Conservation (phyloP, 768 basidiomycete genomes). For the Megacollybia marginata region DNA sequence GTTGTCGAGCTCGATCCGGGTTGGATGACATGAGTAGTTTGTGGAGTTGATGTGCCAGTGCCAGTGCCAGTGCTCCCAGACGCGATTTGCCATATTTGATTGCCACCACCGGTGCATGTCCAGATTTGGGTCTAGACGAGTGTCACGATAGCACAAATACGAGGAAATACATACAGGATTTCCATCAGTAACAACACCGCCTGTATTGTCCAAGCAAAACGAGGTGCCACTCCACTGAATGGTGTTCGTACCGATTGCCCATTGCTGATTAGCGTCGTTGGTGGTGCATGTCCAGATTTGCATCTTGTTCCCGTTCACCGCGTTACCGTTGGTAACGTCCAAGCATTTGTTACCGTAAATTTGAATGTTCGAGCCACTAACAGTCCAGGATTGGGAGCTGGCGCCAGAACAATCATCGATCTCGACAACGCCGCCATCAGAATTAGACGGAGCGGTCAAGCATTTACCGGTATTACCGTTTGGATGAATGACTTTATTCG, state of each 20-base stretch:
- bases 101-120: no score
- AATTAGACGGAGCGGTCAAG: constrained; percentile 15
- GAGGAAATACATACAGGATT: constrained; percentile 2
- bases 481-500: no score
- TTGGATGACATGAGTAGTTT: no score
- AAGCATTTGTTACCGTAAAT: constrained; percentile 14
- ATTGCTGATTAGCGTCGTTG: constrained; percentile 12
- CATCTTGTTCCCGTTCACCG: constrained; percentile 16
- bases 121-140: no score
- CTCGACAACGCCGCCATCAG: constrained; percentile 14
- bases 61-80: no score
- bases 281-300: constrained; percentile 17
- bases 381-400: constrained; percentile 14
- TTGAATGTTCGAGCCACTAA: constrained; percentile 8
- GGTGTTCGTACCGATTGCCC: constrained; percentile 2
- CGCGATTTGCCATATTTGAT: no score
- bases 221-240: constrained; percentile 3
- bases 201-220: constrained; percentile 6
- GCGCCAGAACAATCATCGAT: constrained; percentile 11
- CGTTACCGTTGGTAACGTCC: constrained; percentile 13
- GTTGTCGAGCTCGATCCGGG: no score
- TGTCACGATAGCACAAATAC: no score
- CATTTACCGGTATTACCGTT: constrained; percentile 4
- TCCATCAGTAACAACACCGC: constrained; percentile 1
- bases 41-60: no score